Base-by-base conservation (phyloP, 2,329 filamentous ascomycete genomes). In the Trichoderma breve region DNA sequence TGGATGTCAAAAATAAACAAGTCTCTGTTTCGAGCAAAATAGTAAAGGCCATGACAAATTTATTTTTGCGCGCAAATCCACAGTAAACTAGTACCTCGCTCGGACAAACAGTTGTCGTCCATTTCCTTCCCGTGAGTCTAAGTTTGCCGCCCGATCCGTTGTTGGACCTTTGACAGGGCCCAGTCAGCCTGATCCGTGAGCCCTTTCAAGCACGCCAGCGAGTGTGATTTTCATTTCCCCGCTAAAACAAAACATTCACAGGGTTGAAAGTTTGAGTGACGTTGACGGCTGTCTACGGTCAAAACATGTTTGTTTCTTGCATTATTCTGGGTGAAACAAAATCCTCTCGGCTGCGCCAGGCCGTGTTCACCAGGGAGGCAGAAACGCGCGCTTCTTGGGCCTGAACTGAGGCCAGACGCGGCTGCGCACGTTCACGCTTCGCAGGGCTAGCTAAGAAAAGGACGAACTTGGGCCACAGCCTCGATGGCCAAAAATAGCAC, bases 401-500 rank as follows among this genome's bases (percentile, higher is more conserved):
- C 32, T 21, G 18, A 60, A 21, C 28, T 51, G 55, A 32, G 66
- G 55, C 66, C 28, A 30, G 55, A 47, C 66, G 28, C 39, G 66
- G 55, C 55, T 51, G 28, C n/a, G 28, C 39, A 51, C n/a, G 26
- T 32, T 60, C 39, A 14, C n/a, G 11, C 24, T 24, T 21, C 14
- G 32, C 21, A 34, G 12, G 15, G 32, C 51, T 57, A 53, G 30
- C 51, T 57, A 68, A 32, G 34, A 68, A 21, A 24, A 15, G 53
- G 26, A 30, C 15, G 12, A 32, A 60, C 66, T 43, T 43, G 39
- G 39, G 28, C 66, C 36, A 60, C 36, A 69, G 66, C 66, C 66
- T 61, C 66, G 26, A n/a, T 24, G 11, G 36, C 66, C 66, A 69
- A 69, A 69, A 69, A 69, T 69, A 69, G 66, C 36, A 69, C 28